Base-by-base conservation (phyloP, 164 flowering plant species). In the Amborella trichopoda region DNA sequence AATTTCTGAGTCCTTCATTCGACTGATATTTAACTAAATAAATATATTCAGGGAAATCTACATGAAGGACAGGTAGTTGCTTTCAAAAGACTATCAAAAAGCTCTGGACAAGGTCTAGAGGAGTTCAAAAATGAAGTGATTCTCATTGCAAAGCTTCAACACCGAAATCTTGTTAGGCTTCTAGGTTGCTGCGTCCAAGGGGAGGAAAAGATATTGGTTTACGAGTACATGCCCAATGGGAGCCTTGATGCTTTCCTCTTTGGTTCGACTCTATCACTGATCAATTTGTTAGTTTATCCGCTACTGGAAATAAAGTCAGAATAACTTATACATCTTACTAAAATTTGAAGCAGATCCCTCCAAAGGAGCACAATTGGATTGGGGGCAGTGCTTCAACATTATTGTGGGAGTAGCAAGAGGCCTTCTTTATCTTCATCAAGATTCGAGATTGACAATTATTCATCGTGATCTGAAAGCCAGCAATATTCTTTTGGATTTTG, bases 371-470 rank as follows among this genome's bases (percentile, higher is more conserved):
- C 52, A 52, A 24, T 64, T 87, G 20, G 71, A 75, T 37, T 83
- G 96, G 96, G 61, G 16, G 6, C 71, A 44, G 33, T 74, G 96
- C 3, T 72, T 69, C 36, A 33, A 50, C 25, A 79, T 87, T 3
- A 66, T 80, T 33, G 78, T 72, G 61, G 96, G 94, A 45, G 73
- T 87, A 39, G 88, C 91, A 10, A 54, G 87, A 38, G 96, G 91
- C 3, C 77, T 87, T 10, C 76, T 86, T 16, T 87, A 87, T 61
- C 90, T 82, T 27, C 95, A 85, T 30, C 67, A 73, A 9, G 83
- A 81, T 59, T 82, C 95, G 9, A 77, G 81, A 48, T 63, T 79
- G n/a, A 68, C 75, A 49, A 76, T 81, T 13, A 85, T 85, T 53
- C 91, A 81, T 28, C 61, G 87, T 39, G 95, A 84, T 56, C 48